Evolutionary conservation across 2,329 filamentous ascomycete species (phyloP), one percentile per base, ranked within the genome.

Genomic region (Fusarium temperatum): DNA sequence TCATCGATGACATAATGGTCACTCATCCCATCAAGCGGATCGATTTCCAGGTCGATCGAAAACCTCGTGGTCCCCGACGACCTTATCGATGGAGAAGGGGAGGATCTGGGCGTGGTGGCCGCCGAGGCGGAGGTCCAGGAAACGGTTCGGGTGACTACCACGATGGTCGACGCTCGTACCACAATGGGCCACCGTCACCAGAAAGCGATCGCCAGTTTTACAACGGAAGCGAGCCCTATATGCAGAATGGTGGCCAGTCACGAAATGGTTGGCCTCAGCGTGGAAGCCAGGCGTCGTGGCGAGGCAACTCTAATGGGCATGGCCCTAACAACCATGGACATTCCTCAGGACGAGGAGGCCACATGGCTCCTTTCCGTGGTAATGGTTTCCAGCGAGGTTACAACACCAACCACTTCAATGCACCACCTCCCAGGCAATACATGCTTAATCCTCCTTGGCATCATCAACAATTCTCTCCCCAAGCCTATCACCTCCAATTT

Each of bases 21-120:
- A 91, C 92, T 56, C 83, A 90, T 28, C 93, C 93, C 0, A 78
- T 94, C 51, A 89, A 90, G 75, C 86, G 83, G 70, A 93, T 94
- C 45, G 85, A 92, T 6, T 94, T 92, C 66, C 85, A 84, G 0
- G 84, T 92, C 28, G 90, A 87, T 15, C 82, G 83, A 9, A 87
- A 87, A 72, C 87, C 85, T 6, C 75, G 78, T 20, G 61, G 59
- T 3, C 44, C 68, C n/a, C 73, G 80, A 2, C 60, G 78, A 24
- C 59, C 76, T 5, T 77, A 76, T n/a, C 62, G 73, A 36, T 76
- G 77, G 70, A 75, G 73, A 53, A 70, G 79, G 26, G 78, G 78
- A 39, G 78, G 77, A 24, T 18, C 53, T 17, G 73, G 73, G 18
- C 70, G 79, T 9, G 78, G 78, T 6, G 75, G 73, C 4, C 66